Percentiles rank a stretch among this genome's conserved stretches.
Conservation (phyloP, 2,329 filamentous ascomycete genomes). For the Colletotrichum sp. region DNA sequence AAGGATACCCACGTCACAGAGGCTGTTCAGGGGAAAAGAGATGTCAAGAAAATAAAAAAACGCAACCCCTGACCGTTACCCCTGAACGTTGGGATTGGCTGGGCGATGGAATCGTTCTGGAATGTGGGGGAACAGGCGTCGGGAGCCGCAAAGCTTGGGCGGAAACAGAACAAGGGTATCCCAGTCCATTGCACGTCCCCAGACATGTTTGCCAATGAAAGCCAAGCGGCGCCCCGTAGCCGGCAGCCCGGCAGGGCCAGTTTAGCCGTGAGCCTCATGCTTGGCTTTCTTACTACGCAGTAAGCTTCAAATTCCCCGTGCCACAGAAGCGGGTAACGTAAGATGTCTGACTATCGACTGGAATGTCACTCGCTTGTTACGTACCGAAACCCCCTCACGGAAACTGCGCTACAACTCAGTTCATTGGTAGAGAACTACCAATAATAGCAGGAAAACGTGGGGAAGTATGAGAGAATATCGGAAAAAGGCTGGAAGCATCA, state of each 20-base stretch:
- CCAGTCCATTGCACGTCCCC: background rate
- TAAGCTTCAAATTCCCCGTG: background rate
- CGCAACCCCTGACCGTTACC: background rate
- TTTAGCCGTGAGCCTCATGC: background rate
- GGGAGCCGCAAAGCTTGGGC: slow-evolving; percentile 10
- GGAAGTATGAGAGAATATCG: background rate
- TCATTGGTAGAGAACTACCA: background rate
- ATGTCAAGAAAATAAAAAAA: background rate
- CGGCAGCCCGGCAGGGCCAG: background rate
- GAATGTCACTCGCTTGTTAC: background rate
- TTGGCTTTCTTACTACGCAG: background rate
- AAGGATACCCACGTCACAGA: background rate
- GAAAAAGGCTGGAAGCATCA: background rate
- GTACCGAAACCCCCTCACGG: background rate
- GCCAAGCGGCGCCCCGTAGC: background rate
- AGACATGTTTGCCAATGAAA: background rate
- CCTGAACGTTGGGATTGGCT: background rate
- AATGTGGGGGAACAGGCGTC: slow-evolving; percentile 6
- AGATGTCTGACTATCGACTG: background rate
- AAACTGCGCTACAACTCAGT: background rate
- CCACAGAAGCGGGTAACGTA: background rate
- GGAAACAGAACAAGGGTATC: background rate
- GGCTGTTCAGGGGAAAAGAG: background rate
- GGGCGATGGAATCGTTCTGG: background rate
- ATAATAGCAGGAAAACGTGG: background rate